A percentile compares a stretch with the other conserved stretches of the same genome.
Evolutionary conservation across 176 grass and related monocot species (phyloP).

Genomic region (Zoysia pacifica): DNA sequence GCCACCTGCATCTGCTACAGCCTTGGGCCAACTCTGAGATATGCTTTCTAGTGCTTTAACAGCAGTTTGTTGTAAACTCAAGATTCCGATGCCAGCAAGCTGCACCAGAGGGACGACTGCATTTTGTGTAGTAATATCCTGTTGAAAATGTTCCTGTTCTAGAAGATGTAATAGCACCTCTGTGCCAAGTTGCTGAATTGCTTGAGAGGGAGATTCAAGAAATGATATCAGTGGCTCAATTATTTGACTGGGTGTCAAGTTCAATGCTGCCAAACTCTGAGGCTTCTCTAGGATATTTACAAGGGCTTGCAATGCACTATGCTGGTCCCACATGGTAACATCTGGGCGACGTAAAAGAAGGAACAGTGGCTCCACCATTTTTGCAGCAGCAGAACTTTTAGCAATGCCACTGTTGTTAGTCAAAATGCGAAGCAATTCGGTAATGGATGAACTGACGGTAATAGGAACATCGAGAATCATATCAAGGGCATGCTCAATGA

Average conservation of each 20-base stretch:
- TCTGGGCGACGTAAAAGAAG: constrained; percentile 75
- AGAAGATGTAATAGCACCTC: constrained; percentile 89
- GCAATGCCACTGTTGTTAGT: constrained; percentile 97
- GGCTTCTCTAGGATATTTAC: constrained; percentile 98
- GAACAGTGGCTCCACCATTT: constrained; percentile 98
- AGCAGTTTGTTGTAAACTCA: constrained; percentile 92
- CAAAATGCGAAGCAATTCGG: constrained; percentile 92
- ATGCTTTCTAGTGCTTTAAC: constrained; percentile 96
- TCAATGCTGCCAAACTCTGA: constrained; percentile 76
- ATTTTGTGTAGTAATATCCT: constrained; percentile 90
- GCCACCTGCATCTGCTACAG: constrained; percentile 90
- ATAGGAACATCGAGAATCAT: constrained; percentile 95
- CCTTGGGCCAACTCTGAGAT: constrained; percentile 91
- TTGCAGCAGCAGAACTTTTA: constrained; percentile 85
- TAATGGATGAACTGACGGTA: constrained; percentile 76
- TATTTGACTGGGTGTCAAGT: constrained; percentile 84
- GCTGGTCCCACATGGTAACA: constrained; percentile 90
- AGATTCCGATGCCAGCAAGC: constrained; percentile 90
- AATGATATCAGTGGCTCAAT: constrained; percentile 94
- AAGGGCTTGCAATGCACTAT: constrained; percentile 88
- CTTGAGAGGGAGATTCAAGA: constrained; percentile 93
- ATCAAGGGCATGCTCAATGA: constrained; percentile 87
- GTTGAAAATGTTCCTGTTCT: constrained; percentile 95
- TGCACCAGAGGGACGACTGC: constrained; percentile 92
- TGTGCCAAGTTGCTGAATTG: constrained; percentile 95